Evolutionary conservation across 306 rosid genomes (phyloP), one percentile per base, ranked within the genome.

Genomic region (Begonia loranthoides): DNA sequence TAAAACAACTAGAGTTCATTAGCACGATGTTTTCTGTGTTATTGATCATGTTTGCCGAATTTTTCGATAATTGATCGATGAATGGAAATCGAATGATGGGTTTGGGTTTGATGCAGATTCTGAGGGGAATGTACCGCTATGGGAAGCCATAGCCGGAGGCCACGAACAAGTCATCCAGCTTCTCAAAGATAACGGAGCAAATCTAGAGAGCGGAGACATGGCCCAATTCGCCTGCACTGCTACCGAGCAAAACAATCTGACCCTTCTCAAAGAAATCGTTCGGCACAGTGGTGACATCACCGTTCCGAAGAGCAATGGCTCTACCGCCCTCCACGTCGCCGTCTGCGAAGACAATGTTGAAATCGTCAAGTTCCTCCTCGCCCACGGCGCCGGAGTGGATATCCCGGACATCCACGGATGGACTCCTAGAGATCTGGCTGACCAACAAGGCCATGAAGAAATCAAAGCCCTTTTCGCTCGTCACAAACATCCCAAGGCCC

Each of bases 341-440:
- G 95, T 90, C 6, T 68, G 79, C 0, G 95, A 86, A 54, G 92
- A 57, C 65, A 83, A 80, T 16, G 49, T 48, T 22, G 86, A 76
- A 49, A 69, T 80, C 2, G 95, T 80, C 13, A 74, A 69, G 19
- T 82, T 63, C 60, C 94, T 90, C 36, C 51, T 90, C 61, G 69
- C 70, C 14, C 64, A 72, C 7, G 95, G 94, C 0, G 92, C 94
- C 12, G 75, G 73, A 57, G 52, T 80, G 11, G 84, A 90, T 60
- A 74, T 67, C 46, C 68, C 76, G 41, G 79, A 86, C 50, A 45
- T 17, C 36, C 33, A 72, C 16, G 77, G 88, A 49, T 90, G 99
- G 99, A 86, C 81, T 16, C 82, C 99, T 1, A 74, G 84, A 71
- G 76, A 54, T 6, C 69, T 86, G 28, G 95, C 88, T 13, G 99